Percentiles rank a stretch among this genome's conserved stretches.
These are phyloP conservation scores for Rostrohypoxylon terebratum DNA, from an alignment of 495 filamentous ascomycete species.

Conservation along the genomic window DNA sequence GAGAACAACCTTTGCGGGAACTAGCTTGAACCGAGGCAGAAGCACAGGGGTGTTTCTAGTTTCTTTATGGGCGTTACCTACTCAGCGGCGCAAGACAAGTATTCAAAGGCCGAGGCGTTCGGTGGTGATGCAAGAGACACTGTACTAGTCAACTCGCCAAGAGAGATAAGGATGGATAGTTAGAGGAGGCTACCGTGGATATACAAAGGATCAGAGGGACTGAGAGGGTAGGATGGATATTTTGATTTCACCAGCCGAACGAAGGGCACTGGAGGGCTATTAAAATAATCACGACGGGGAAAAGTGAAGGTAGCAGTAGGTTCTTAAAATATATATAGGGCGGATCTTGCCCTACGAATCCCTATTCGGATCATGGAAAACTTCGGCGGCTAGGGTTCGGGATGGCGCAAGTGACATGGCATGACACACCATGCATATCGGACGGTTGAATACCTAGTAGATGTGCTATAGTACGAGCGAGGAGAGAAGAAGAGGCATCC, in stretches of 20 bases:
- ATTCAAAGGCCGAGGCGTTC: background rate
- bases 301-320: constrained; percentile 7
- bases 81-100: background rate
- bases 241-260: background rate
- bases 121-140: background rate
- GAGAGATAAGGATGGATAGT: background rate
- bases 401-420: constrained; percentile 34
- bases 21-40: background rate
- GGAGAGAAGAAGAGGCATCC: constrained; percentile 12
- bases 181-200: background rate
- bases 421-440: constrained; percentile 35
- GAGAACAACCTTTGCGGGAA: constrained; percentile 9
- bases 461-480: constrained; percentile 19
- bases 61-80: background rate
- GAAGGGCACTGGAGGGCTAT: background rate
- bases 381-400: constrained; percentile 22
- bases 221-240: background rate
- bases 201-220: background rate
- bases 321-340: constrained; percentile 28
- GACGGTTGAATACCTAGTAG: constrained; percentile 13
- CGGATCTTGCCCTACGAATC: constrained; percentile 26
- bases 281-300: constrained; percentile 15
- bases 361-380: constrained; percentile 32
- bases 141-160: background rate
- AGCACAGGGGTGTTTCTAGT: background rate